Evolutionary conservation across 495 filamentous ascomycete genomes (phyloP).

Genomic region (Lasiosphaeris hirsuta): DNA sequence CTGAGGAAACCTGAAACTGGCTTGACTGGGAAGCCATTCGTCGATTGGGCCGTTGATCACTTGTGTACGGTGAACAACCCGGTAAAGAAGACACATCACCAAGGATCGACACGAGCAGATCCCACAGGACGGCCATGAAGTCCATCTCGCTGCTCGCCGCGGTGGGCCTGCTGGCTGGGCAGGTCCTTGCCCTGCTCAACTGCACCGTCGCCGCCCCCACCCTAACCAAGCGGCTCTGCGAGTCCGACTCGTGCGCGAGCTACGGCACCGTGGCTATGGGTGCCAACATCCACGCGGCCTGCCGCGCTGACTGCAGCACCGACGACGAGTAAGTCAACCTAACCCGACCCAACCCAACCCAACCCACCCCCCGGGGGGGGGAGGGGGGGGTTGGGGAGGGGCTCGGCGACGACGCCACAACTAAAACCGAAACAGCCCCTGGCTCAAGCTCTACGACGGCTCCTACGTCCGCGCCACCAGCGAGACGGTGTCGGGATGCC

Average conservation of each 20-base stretch:
- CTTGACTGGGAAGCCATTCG: slow-evolving; percentile 5
- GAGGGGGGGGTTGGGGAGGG: too few relatives aligned
- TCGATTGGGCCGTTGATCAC: background rate
- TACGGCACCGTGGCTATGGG: slow-evolving; percentile 1
- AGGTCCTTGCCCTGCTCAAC: slow-evolving; percentile 7
- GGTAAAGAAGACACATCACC: background rate
- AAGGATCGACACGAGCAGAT: slow-evolving; percentile 1
- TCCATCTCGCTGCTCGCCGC: background rate
- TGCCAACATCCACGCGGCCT: slow-evolving; percentile 6
- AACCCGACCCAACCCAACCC: too few relatives aligned
- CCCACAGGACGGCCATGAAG: background rate
- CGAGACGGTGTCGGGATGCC: slow-evolving; percentile 5
- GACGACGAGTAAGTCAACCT: slow-evolving; percentile 9
- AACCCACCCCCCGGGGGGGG: too few relatives aligned
- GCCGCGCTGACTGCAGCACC: slow-evolving; percentile 14
- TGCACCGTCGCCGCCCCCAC: slow-evolving; percentile 9
- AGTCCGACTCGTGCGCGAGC: slow-evolving; percentile 6
- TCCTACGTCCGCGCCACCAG: slow-evolving; percentile 6
- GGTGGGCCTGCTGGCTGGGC: background rate
- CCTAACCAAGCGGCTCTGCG: slow-evolving; percentile 14
- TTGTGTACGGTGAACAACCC: background rate
- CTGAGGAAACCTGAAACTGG: slow-evolving; percentile 4
- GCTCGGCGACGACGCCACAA: background rate
- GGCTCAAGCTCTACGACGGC: slow-evolving; percentile 13
- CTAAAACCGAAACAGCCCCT: background rate